Evolutionary conservation across 306 rosid species (phyloP), one percentile per base, ranked within the genome.

Genomic region (Lathyrus sativus): DNA sequence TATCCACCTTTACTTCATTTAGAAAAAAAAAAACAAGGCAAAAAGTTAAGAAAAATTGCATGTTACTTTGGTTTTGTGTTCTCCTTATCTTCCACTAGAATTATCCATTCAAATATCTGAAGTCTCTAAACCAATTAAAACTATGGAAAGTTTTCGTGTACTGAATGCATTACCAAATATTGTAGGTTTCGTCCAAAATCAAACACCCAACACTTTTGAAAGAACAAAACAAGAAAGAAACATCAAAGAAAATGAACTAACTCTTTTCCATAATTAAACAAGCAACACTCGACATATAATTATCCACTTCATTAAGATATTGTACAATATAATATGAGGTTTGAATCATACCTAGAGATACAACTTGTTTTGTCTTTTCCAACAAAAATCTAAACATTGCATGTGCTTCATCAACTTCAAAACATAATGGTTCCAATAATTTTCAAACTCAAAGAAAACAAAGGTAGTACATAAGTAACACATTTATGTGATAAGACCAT

Each of bases 341-440:
- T 10, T 41, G 4, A 18, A 28, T 62, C 76, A 50, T 3, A 6
- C 24, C 38, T 6, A 59, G 11, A 57, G 38, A 64, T 26, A 48
- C 67, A 17, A 43, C 18, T 11, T 18, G 18, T 11, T 19, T 79
- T 62, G 83, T 79, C 15, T 57, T 53, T 69, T 28, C 39, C 44
- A 26, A 59, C 43, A 71, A 59, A 51, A 44, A 51, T 39, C 11
- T 60, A 74, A 80, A 76, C 81, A 76, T 71, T 43, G 55, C 85
- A 72, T 72, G 76, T 72, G 76, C 65, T 19, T 62, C 22, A 55
- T 6, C 38, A 26, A 55, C 29, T 29, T 54, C 70, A 62, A 70
- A 71, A 37, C 6, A 56, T 71, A 63, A 75, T 45, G 31, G 74
- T 59, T 70, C 49, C 57, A 75, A 60, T 49, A 51, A 39, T 62